Conservation (phyloP, 2,329 filamentous ascomycete species). For the Fusarium sp. region DNA sequence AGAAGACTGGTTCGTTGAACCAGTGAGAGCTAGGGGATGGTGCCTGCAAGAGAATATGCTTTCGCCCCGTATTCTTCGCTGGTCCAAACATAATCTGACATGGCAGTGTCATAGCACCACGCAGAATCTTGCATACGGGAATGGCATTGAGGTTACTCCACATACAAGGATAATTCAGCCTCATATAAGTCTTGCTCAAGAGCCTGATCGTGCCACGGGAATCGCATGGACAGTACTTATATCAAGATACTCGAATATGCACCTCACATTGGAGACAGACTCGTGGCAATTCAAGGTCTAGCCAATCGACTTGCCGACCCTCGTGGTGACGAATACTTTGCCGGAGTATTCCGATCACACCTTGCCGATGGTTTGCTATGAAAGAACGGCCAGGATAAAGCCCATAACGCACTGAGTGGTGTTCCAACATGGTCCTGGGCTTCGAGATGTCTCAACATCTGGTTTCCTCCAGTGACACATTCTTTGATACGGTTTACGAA, state of each 20-base stretch:
- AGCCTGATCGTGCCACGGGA: not conserved
- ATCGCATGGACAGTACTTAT: not conserved
- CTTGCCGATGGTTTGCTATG: conserved; percentile 16
- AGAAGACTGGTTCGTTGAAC: not conserved
- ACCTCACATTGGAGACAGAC: conserved; percentile 3
- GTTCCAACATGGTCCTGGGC: conserved; percentile 24
- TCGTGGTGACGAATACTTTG: conserved; percentile 13
- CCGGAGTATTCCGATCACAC: conserved; percentile 4
- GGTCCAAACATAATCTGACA: not conserved
- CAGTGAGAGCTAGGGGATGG: conserved; percentile 3
- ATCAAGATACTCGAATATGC: conserved; percentile 6
- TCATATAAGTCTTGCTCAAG: not conserved
- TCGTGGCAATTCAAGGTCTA: conserved; percentile 17
- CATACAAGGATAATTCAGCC: not conserved
- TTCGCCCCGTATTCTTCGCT: not conserved
- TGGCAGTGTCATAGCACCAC: not conserved
- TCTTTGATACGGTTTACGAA: not conserved
- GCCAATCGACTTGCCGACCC: conserved; percentile 2
- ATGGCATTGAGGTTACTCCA: not conserved
- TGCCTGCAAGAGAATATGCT: not conserved
- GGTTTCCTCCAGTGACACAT: not conserved
- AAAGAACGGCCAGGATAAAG: not conserved
- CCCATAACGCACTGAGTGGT: not conserved
- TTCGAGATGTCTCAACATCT: not conserved
- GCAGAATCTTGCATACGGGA: not conserved